Evolutionary conservation across 2,329 filamentous ascomycete genomes (phyloP).

Genomic region (Xylaria sp.): DNA sequence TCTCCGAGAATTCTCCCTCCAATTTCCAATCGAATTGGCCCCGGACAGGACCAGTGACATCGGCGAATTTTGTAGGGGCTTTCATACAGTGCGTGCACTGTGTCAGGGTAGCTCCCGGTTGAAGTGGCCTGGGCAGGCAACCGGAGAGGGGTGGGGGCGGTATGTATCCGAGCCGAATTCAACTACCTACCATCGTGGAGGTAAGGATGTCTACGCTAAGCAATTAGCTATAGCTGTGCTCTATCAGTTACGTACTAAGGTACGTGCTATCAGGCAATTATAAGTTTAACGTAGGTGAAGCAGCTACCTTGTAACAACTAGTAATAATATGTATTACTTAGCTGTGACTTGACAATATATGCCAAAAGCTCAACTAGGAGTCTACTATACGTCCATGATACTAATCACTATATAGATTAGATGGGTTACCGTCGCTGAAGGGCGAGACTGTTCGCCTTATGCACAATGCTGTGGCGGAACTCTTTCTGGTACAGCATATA

Average conservation of each 20-base stretch:
- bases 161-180: conserved; percentile 9
- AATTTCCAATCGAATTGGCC: conserved; percentile 18
- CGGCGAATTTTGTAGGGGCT: conserved; percentile 3
- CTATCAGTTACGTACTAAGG: background rate
- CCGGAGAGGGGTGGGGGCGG: conserved; percentile 2
- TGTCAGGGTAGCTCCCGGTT: conserved; percentile 1
- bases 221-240: background rate
- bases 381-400: too few species aligned
- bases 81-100: conserved; percentile 10
- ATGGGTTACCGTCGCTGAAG: background rate
- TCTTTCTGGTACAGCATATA: conserved; percentile 7
- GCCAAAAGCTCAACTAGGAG: background rate
- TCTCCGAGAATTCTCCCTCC: conserved; percentile 34
- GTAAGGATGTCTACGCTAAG: background rate
- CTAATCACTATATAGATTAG: background rate
- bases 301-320: background rate
- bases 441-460: conserved; percentile 7
- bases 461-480: conserved; percentile 4
- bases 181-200: background rate
- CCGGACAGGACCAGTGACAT: conserved; percentile 13
- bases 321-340: background rate
- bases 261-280: too few species aligned
- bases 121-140: conserved; percentile 16
- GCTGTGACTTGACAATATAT: background rate
- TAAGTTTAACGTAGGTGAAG: background rate